These are phyloP conservation scores for Diplocarpon mali DNA, from an alignment of 2,329 filamentous ascomycete species.

Conservation along the genomic window DNA sequence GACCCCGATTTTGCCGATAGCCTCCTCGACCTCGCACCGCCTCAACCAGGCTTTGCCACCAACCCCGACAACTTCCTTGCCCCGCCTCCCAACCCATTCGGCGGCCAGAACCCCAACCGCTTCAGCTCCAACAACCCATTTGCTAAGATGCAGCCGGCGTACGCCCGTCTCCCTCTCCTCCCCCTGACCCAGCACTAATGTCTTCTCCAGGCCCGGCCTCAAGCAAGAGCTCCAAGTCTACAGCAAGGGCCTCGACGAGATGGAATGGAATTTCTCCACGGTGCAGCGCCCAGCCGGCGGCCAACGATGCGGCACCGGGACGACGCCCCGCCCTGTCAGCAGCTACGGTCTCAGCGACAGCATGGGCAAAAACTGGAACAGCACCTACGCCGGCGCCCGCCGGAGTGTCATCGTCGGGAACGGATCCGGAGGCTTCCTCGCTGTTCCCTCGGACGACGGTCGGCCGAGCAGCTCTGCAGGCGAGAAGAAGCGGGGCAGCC, in stretches of 20 bases:
- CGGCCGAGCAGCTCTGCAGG: conserved; percentile 23
- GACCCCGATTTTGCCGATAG: conserved; percentile 75
- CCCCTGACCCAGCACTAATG: neutral
- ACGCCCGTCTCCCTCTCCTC: neutral
- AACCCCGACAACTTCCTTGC: conserved; percentile 25
- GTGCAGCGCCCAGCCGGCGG: conserved; percentile 37
- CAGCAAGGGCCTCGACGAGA: conserved; percentile 54
- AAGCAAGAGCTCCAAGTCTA: conserved; percentile 50
- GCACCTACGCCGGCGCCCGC: conserved; percentile 38
- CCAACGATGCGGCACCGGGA: conserved; percentile 28
- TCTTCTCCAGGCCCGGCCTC: conserved; percentile 29
- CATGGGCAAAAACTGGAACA: conserved; percentile 32
- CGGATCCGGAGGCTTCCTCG: conserved; percentile 54
- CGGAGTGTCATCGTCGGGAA: conserved; percentile 55
- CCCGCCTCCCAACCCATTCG: conserved; percentile 13
- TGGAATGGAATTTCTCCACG: conserved; percentile 57
- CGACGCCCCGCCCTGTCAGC: conserved; percentile 34
- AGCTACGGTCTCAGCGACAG: conserved; percentile 32
- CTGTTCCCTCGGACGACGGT: conserved; percentile 41
- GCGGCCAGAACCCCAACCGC: conserved; percentile 11
- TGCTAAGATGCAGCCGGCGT: conserved; percentile 13
- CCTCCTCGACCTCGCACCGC: conserved; percentile 57
- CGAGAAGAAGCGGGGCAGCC: conserved; percentile 18
- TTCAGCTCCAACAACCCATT: conserved; percentile 28
- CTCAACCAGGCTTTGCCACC: conserved; percentile 40